Base-by-base conservation (phyloP, 495 filamentous ascomycete genomes). In the Neurospora sp. region DNA sequence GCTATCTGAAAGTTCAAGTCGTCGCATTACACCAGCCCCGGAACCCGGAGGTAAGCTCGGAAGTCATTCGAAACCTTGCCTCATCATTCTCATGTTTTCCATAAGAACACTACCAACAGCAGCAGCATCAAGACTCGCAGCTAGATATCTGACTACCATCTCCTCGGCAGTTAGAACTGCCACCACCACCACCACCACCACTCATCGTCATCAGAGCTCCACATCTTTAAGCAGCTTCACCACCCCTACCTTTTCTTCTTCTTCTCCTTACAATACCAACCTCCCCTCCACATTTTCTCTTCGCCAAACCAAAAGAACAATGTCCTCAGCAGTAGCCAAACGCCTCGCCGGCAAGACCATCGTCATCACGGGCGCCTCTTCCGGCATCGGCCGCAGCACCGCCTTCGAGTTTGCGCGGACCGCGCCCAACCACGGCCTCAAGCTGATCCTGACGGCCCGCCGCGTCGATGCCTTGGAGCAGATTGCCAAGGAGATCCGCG, bases 291-390 rank as follows among this genome's bases (percentile, higher is more conserved):
- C 35, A 4, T 40, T 40, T 20, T 39, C 38, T 22, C 70, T 5
- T 53, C 65, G 4, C 35, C 40, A 37, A 69, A 41, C 40, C 70
- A 76, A 40, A 69, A 73, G 75, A 77, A 82, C 76, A 69, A 97
- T 97, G 94, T 86, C 93, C 16, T 35, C 72, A 27, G 81, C 87
- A 9, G 91, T 92, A 85, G 86, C 87, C 73, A 90, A 92, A 82
- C 94, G 96, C 84, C 92, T 99, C 59, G 87, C 91, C 74, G 94
- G 94, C 87, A 99, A 98, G 84, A 98, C 94, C 1, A 88, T 99
- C 53, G 81, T 98, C 42, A 88, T 99, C 70, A 99, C 96, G 0
- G 96, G 96, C 48, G 96, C 96, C 42, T 96, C 92, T 0, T 97
- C 94, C 2, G 96, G 96, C 59, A 99, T 99, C 78, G 96, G 96